Base-by-base conservation (phyloP, 768 basidiomycete genomes). In the Trametes punicea region DNA sequence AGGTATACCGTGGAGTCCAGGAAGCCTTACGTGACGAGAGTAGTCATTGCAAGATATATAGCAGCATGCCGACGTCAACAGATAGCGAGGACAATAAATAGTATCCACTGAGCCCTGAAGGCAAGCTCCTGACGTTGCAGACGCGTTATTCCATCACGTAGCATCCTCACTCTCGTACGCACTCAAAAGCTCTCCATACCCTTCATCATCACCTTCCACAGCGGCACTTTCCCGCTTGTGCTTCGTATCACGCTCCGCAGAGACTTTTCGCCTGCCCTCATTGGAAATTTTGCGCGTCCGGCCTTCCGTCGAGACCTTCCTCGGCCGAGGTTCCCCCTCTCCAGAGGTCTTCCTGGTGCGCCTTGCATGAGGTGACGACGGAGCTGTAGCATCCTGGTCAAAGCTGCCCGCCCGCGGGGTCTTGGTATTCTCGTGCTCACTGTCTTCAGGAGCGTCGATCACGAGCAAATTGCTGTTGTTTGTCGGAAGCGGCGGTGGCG, bases 121-220 rank as follows among this genome's bases (percentile, higher is more conserved):
- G n/a, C n/a, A n/a, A n/a, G n/a, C n/a, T n/a, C n/a, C n/a, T n/a
- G n/a, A n/a, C n/a, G n/a, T n/a, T n/a, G n/a, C 4, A 40, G 8
- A 31, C 42, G 21, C 29, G 36, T 11, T 20, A 34, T 4, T 20
- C 26, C 38, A 50, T 15, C 42, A 54, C 26, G 36, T 44, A 21
- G 52, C 75, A 49, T 84, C 85, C 65, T 89, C 88, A 64, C 88
- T 89, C 71, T 90, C 88, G 64, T 91, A 91, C 18, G 88, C 88
- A 66, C 85, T 89, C 56, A 91, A 69, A 51, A 91, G 65, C 11
- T 90, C 89, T 62, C 85, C 87, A 51, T 89, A 90, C 3, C 86
- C 81, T 51, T 79, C 77, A 61, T 90, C 89, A 56, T 90, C 88
- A 4, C 89, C 88, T 56, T 90, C 87, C 50, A 86, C 85, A 0